Evolutionary conservation across 495 filamentous ascomycete genomes (phyloP), one percentile per base, ranked within the genome.

Genomic region (Hypomontagnella monticulosa): DNA sequence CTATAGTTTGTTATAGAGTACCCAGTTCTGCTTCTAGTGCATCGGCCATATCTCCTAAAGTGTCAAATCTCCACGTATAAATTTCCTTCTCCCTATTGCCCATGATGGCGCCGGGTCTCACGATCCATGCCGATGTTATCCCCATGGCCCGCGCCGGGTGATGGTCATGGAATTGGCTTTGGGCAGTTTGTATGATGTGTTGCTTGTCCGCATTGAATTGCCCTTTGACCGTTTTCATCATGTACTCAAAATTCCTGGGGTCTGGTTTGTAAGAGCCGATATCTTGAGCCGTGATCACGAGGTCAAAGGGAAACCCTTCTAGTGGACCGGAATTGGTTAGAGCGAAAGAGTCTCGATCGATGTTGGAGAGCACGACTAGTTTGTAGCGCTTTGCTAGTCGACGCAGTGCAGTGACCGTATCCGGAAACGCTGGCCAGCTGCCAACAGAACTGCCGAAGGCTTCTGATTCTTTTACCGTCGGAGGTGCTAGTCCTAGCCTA

Each of bases 181-280:
- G 83, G 12, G 87, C 88, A 5, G 84, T 84, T 67, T 87, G 82
- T 57, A 86, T 64, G 14, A 91, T 74, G 64, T 84, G 70, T 0
- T 63, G 73, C 49, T 79, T 79, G 42, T 75, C 73, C 0, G 87
- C 72, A 0, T 81, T 84, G 68, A 88, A 85, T 11, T 78, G 75
- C 1, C 69, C 67, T 63, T 84, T 72, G 11, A 84, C 80, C 4
- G 78, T 72, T 27, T 67, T 47, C 8, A 89, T 66, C 76, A 89
- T 73, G 47, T 85, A 86, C 53, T 81, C 74, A 61, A 91, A 92
- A 57, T 90, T 89, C 48, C 70, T 68, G 33, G 77, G 61, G 57
- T 84, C 82, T 0, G 89, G 89, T 75, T 90, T 91, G 70, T 91
- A 91, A 4, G 77, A 81, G 8, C 89, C 87, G 27, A 90, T 80